Evolutionary conservation across 805 yeast species (phyloP).

Genomic region (Wickerhamiella shivajii): DNA sequence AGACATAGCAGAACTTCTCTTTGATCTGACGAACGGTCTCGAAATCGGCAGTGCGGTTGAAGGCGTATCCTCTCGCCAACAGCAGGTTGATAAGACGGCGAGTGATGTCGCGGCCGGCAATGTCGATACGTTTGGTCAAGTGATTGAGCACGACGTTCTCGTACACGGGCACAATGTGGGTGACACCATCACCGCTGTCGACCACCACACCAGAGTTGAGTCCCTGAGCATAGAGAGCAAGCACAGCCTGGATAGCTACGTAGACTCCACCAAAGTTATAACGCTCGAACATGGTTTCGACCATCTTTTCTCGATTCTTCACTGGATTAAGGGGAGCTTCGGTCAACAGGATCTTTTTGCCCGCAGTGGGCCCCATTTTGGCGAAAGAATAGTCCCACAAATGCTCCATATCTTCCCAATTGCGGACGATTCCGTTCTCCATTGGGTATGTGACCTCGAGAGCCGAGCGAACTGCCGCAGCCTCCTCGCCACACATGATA

Average conservation of each 20-base stretch:
- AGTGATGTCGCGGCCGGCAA: constrained; percentile 98
- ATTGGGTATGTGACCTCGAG: constrained; percentile 92
- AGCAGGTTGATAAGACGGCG: constrained; percentile 80
- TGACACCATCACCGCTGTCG: constrained; percentile 97
- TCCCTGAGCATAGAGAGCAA: constrained; percentile 95
- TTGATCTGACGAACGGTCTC: constrained; percentile 97
- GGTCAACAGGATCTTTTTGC: constrained; percentile 72
- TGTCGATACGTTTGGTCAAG: constrained; percentile 80
- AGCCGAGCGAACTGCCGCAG: constrained; percentile 76
- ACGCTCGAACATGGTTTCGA: constrained; percentile 82
- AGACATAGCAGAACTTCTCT: constrained; percentile 89
- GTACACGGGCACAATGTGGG: constrained; percentile 96
- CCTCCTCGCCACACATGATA: constrained; percentile 96
- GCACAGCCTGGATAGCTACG: constrained; percentile 95
- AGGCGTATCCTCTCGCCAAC: constrained; percentile 92
- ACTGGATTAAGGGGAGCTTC: constrained; percentile 98
- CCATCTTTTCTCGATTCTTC: constrained; percentile 80
- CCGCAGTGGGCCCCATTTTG: constrained; percentile 65
- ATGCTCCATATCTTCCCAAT: constrained; percentile 98
- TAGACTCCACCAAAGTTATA: constrained; percentile 86
- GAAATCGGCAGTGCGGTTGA: constrained; percentile 96
- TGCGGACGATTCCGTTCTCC: constrained; percentile 95
- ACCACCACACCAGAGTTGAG: constrained; percentile 94
- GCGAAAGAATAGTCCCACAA: constrained; percentile 96
- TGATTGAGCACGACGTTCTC: constrained; percentile 95